Percentiles rank a stretch among this genome's conserved stretches.
Conservation (phyloP, 176 grass and related monocot species). For the Avena atlantica region DNA sequence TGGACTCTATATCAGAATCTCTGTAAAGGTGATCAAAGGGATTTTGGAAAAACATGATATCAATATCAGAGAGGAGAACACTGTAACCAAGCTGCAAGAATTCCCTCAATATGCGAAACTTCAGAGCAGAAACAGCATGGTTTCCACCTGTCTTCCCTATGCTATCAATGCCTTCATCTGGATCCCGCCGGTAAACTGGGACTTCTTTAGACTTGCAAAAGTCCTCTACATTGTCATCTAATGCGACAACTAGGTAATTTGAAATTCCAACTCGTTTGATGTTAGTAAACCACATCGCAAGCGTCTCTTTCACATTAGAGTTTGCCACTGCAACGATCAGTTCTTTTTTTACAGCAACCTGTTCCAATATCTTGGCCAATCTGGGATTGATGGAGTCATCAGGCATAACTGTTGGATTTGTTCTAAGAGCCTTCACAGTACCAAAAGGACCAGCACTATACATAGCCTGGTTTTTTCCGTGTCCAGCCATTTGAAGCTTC, state of each 20-base stretch:
- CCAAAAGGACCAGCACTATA: constrained; percentile 84
- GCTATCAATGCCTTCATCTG: constrained; percentile 78
- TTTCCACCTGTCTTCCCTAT: constrained; percentile 82
- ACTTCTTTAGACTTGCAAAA: constrained; percentile 78
- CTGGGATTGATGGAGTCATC: constrained; percentile 81
- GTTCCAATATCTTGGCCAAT: constrained; percentile 73
- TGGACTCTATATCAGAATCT: constrained; percentile 94
- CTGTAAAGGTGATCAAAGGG: constrained; percentile 91
- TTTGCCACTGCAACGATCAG: constrained; percentile 91
- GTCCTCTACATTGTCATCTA: constrained; percentile 74
- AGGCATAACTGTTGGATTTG: constrained; percentile 78
- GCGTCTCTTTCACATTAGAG: constrained; percentile 87
- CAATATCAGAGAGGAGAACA: constrained; percentile 90
- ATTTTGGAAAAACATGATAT: constrained; percentile 95
- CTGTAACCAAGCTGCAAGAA: constrained; percentile 98
- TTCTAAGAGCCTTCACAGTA: constrained; percentile 88
- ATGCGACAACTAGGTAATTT: constrained; percentile 92
- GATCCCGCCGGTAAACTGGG: constrained; percentile 80
- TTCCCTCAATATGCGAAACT: constrained; percentile 89
- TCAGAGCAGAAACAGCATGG: constrained; percentile 91
- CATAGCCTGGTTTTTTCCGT: constrained; percentile 54
- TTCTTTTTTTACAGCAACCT: constrained; percentile 83
- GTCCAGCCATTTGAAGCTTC: constrained; percentile 76
- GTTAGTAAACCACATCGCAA: constrained; percentile 90
- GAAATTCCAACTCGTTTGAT: constrained; percentile 87